A percentile compares a stretch with the other conserved stretches of the same genome.
Evolutionary conservation across 371 early-diverging fungal species (phyloP).

Genomic region (Cokeromyces recurvatus): DNA sequence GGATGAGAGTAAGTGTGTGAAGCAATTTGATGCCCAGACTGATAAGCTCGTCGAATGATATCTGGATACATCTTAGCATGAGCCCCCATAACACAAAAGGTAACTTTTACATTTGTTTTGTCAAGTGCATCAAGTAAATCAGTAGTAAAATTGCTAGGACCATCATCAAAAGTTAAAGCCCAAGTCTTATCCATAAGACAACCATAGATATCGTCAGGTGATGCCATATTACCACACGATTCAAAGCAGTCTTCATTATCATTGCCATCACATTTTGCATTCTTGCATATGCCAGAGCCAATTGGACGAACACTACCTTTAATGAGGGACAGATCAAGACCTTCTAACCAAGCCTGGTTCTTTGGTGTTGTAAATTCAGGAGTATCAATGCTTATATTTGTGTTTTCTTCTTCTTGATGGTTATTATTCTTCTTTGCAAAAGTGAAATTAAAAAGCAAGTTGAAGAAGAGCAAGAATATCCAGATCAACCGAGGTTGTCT

Average conservation of each 20-base stretch:
- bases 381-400: no score
- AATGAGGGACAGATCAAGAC: slow-evolving; percentile 39
- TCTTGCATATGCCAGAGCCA: slow-evolving; percentile 34
- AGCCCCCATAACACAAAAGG: slow-evolving; percentile 67
- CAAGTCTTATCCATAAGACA: slow-evolving; percentile 22
- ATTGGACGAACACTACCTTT: slow-evolving; percentile 25
- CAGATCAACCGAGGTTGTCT: no score
- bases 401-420: not conserved
- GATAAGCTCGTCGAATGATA: slow-evolving; percentile 36
- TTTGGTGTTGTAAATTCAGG: slow-evolving; percentile 5
- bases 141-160: slow-evolving; percentile 42
- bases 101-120: slow-evolving; percentile 44
- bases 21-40: slow-evolving; percentile 47
- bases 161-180: slow-evolving; percentile 62
- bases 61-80: slow-evolving; percentile 22
- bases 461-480: no score
- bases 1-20: slow-evolving; percentile 51
- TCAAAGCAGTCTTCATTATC: slow-evolving; percentile 41
- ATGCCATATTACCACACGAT: slow-evolving; percentile 31
- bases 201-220: slow-evolving; percentile 30
- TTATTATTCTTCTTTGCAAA: no score
- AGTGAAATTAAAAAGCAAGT: no score
- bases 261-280: slow-evolving; percentile 30
- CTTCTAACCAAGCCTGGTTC: slow-evolving; percentile 36
- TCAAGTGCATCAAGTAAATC: slow-evolving; percentile 48